phyloP scores from a whole-genome alignment of 1,139 yeast genomes.

The Geotrichum cucujoidarum region DNA sequence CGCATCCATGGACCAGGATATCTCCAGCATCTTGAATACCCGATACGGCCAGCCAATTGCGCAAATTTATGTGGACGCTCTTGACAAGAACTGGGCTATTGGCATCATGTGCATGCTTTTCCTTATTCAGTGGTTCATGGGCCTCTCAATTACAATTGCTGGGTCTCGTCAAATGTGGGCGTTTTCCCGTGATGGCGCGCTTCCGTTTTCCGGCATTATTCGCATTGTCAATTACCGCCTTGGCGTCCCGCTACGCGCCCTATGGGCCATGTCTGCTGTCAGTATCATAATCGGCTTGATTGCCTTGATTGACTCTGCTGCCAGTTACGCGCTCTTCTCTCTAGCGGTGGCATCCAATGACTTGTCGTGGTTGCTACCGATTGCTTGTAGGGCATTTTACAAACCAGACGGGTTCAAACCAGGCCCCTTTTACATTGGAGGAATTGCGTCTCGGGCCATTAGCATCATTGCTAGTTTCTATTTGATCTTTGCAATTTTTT shows the following conservation, averaged over 20 bases:
- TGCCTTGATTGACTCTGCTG: slow-evolving; percentile 54
- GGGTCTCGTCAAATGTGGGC: slow-evolving; percentile 85
- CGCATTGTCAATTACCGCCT: slow-evolving; percentile 50
- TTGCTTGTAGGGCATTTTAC: slow-evolving; percentile 41
- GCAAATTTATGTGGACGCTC: slow-evolving; percentile 57
- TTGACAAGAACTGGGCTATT: slow-evolving; percentile 67
- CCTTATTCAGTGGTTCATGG: slow-evolving; percentile 50
- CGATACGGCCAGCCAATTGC: slow-evolving; percentile 42
- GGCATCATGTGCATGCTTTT: slow-evolving; percentile 32
- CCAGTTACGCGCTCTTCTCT: slow-evolving; percentile 57
- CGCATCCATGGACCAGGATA: slow-evolving; percentile 54
- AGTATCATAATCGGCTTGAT: slow-evolving; percentile 52
- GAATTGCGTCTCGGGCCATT: slow-evolving; percentile 39
- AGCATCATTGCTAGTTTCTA: slow-evolving; percentile 29
- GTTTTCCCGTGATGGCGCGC: slow-evolving; percentile 82
- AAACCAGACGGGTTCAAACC: slow-evolving; percentile 53
- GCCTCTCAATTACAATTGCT: slow-evolving; percentile 63
- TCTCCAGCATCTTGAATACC: slow-evolving; percentile 39
- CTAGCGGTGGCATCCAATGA: slow-evolving; percentile 57
- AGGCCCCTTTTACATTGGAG: slow-evolving; percentile 61
- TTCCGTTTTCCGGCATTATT: slow-evolving; percentile 56
- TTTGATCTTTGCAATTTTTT: slow-evolving; percentile 54
- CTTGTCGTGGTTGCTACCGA: slow-evolving; percentile 58
- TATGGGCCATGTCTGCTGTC: slow-evolving; percentile 47
- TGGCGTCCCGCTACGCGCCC: slow-evolving; percentile 60